phyloP scores from a whole-genome alignment of 345 rosid genomes.

The Triadica sebifera region DNA sequence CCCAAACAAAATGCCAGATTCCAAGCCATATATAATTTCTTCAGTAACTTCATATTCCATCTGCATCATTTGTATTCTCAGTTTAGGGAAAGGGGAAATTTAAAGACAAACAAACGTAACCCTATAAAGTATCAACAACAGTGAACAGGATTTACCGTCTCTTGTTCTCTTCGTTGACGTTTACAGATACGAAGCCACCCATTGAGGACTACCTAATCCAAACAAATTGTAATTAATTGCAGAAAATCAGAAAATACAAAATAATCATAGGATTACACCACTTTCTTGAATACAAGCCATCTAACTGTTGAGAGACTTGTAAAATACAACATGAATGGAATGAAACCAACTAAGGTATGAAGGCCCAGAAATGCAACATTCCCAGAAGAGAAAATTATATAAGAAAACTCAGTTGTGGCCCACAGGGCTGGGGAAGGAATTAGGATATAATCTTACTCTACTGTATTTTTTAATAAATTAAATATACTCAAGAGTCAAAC shows the following conservation, averaged over 20 bases:
- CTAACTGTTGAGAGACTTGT: constrained; percentile 1
- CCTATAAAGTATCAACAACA: neutral
- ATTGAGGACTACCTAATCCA: constrained; percentile 66
- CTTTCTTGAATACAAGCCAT: constrained; percentile 9
- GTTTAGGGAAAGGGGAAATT: neutral
- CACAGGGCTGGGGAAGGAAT: neutral
- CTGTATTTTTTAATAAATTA: neutral
- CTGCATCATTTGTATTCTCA: constrained; percentile 41
- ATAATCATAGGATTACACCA: constrained; percentile 14
- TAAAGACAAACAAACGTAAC: constrained; percentile 9
- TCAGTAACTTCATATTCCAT: constrained; percentile 92
- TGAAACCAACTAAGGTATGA: neutral
- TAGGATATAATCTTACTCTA: neutral
- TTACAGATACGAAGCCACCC: constrained; percentile 87
- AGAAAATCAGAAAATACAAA: constrained; percentile 15
- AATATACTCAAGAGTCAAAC: neutral
- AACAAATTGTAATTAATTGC: neutral
- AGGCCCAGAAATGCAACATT: neutral
- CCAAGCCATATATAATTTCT: constrained; percentile 95
- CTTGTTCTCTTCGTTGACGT: constrained; percentile 81
- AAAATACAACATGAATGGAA: neutral
- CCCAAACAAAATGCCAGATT: constrained; percentile 97
- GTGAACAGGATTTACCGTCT: constrained; percentile 47
- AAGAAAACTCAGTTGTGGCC: too few relatives aligned
- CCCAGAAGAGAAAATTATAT: neutral